Evolutionary conservation across 768 basidiomycete species (phyloP), one percentile per base, ranked within the genome.

Genomic region (Tephrocybe sp.): DNA sequence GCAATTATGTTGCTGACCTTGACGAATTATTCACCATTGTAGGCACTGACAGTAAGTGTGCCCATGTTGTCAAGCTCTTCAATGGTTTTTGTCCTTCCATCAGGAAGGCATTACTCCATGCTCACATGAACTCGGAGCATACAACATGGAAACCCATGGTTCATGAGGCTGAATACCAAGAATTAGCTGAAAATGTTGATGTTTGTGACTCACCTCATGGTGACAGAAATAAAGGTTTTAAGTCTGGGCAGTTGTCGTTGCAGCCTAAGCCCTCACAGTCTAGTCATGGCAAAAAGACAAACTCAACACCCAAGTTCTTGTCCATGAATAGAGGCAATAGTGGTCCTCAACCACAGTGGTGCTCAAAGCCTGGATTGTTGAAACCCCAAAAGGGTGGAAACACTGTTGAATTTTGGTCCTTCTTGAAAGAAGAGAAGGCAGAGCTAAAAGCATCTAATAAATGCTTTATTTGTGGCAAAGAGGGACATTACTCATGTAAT

Each of bases 31-130:
- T 60, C 39, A 56, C 56, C 1, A 60, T 60, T 2, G 62, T 72
- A 9, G 69, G 71, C 0, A 42, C 61, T 2, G 49, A 60, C 0
- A 59, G 60, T 3, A 39, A 61, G 5, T 51, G 45, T 0, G 65
- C 69, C 11, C 53, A 62, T 11, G 64, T 73, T 0, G 55, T 66
- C 9, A 64, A 65, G 28, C 55, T 74, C 0, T 77, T 69, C 64
- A 55, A 60, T 11, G 66, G 71, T 0, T 49, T 73, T 9, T 40
- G 40, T 2, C 32, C 50, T 0, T 44, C 57, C 4, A 61, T 75
- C 5, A 64, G 68, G 34, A 49, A 51, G 1, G 62, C 65, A n/a
- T 54, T 73, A 0, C 70, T 65, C 34, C 30, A 37, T 3, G 44
- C 63, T 5, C 48, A 63, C 2, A 48, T 71, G 0, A 62, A 61